phyloP scores from a whole-genome alignment of 257 asterid genomes.

The Ilex asprella region DNA sequence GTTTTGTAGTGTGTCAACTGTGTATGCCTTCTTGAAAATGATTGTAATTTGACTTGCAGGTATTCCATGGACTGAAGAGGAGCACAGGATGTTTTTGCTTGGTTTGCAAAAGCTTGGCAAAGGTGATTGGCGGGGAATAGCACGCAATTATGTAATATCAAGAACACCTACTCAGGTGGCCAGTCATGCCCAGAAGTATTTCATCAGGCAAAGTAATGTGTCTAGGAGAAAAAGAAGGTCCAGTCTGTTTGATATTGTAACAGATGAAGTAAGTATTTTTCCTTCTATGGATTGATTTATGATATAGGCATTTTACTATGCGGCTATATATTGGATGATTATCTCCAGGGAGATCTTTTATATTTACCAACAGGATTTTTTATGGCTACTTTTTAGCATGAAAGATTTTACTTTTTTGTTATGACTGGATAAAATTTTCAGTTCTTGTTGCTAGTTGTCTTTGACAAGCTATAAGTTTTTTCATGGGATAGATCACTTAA shows the following conservation, averaged over 20 bases:
- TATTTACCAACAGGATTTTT: not conserved
- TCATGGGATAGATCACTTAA: no score
- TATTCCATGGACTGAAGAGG: constrained; percentile 99
- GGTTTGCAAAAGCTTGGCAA: constrained; percentile 98
- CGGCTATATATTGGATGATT: no score
- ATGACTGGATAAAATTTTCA: no score
- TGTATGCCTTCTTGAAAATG: not conserved
- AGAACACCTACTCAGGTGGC: constrained; percentile 99
- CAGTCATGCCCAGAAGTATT: constrained; percentile 97
- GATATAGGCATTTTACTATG: not conserved
- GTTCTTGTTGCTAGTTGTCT: no score
- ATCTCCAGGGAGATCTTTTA: not conserved
- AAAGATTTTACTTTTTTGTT: no score
- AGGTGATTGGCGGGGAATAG: constrained; percentile 99
- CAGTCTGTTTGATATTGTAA: constrained; percentile 90
- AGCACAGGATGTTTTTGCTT: constrained; percentile 86
- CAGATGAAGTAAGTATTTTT: constrained; percentile 73
- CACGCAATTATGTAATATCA: constrained; percentile 80
- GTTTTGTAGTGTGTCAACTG: not conserved
- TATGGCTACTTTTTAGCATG: no score
- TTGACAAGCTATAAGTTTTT: no score
- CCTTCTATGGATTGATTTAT: no score
- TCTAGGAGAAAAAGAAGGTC: constrained; percentile 96
- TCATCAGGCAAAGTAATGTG: constrained; percentile 85
- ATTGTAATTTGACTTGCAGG: constrained; percentile 34